A percentile compares a stretch with the other conserved stretches of the same genome.
Evolutionary conservation across 2,329 filamentous ascomycete genomes (phyloP).

Genomic region (Penicillium palitans): DNA sequence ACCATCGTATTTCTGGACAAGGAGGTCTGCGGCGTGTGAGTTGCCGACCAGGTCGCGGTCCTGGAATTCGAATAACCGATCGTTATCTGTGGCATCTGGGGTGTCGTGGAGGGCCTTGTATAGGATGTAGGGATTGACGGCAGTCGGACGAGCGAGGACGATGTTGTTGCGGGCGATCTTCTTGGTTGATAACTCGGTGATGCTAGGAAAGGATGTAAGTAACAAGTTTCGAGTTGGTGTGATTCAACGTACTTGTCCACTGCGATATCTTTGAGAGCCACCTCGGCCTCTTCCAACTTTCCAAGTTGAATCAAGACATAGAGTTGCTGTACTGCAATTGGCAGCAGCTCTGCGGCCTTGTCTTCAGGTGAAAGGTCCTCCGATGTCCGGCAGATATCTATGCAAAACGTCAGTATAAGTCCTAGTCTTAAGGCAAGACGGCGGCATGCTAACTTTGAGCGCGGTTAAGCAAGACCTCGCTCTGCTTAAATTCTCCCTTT

Average conservation of each 20-base stretch:
- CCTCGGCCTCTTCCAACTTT: conserved; percentile 57
- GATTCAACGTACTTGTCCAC: conserved; percentile 48
- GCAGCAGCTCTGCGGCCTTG: conserved; percentile 59
- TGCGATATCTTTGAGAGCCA: conserved; percentile 53
- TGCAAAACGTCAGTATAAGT: conserved; percentile 6
- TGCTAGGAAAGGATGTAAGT: conserved; percentile 38
- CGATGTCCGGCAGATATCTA: conserved; percentile 59
- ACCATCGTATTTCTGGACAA: conserved; percentile 60
- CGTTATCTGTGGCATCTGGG: conserved; percentile 48
- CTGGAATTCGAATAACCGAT: conserved; percentile 61
- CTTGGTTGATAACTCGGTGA: conserved; percentile 59
- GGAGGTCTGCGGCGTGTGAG: conserved; percentile 57
- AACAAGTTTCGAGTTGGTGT: background rate
- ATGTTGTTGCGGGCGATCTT: conserved; percentile 63
- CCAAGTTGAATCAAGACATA: conserved; percentile 59
- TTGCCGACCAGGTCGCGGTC: conserved; percentile 56
- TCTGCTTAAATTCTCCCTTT: conserved; percentile 59
- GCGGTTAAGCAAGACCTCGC: conserved; percentile 59
- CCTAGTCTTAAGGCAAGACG: background rate
- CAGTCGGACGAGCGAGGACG: conserved; percentile 49
- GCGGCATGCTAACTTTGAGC: conserved; percentile 50
- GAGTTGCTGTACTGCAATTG: conserved; percentile 62
- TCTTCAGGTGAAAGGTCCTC: conserved; percentile 62
- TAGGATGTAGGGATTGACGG: conserved; percentile 58
- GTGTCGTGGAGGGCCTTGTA: conserved; percentile 58